Base-by-base conservation (phyloP, 2,329 filamentous ascomycete species). In the Pseudogymnoascus sp. region DNA sequence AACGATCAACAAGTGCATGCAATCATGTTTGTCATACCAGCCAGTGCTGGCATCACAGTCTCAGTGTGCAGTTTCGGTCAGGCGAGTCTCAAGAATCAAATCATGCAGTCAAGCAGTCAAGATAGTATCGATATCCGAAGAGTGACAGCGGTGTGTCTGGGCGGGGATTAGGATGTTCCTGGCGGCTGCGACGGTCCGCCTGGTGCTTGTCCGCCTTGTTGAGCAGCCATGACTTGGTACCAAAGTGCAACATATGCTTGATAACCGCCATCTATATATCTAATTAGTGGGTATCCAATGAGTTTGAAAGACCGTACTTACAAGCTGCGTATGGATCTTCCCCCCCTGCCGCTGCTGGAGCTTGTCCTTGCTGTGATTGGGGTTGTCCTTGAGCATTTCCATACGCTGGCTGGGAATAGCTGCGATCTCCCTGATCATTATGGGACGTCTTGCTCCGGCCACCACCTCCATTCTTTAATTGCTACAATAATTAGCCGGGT, bases 201-300 rank as follows among this genome's bases (percentile, higher is more conserved):
- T 59, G 71, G 65, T 61, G 73, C 72, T 35, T 70, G 68, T 35
- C 66, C 71, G 58, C 68, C 66, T 69, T 78, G 76, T 70, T 83
- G 81, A 69, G 81, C 78, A 60, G 80, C 80, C 71, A 83, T 73
- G 58, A 88, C 89, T 71, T 90, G 86, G 76, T 91, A 92, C 90
- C 90, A 94, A 69, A 92, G 80, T 41, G 88, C 84, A 64, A 91
- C 76, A 72, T 93, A 94, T 68, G 88, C 88, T 69, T 92, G 83
- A 74, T 93, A 93, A 65, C 90, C 90, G 67, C 90, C 90, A 75
- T 92, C 84, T 87, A 64, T 38, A 52, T 55, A 58, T 55, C 38
- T 33, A 21, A 61, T 72, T 55, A 68, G 65, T 38, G 39, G 39
- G 19, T n/a, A 61, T 72, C 49, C 66, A 73, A 73, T 68, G 52